phyloP scores from a whole-genome alignment of 2,329 filamentous ascomycete genomes.

The Paracoccidioides lutzii region DNA sequence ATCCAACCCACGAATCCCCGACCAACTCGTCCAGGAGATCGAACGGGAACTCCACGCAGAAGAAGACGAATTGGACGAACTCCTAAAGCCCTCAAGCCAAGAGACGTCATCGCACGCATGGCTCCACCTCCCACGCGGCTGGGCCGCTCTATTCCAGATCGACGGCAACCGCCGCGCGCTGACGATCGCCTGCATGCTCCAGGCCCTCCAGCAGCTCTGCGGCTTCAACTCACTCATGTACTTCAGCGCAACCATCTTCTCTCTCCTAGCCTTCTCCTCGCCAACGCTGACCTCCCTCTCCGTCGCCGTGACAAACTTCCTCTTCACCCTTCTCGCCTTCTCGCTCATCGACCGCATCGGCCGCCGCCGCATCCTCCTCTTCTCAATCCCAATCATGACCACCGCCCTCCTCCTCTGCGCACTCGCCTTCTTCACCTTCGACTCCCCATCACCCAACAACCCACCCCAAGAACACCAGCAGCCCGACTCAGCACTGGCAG shows the following conservation, averaged over 20 bases:
- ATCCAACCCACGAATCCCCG: slow-evolving; percentile 38
- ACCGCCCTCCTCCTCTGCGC: slow-evolving; percentile 58
- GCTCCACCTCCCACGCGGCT: not conserved
- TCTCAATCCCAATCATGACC: slow-evolving; percentile 74
- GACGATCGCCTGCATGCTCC: slow-evolving; percentile 72
- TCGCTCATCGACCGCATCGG: slow-evolving; percentile 67
- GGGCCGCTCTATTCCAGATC: slow-evolving; percentile 21
- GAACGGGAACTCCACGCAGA: slow-evolving; percentile 64
- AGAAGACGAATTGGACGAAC: slow-evolving; percentile 30
- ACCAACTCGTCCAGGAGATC: slow-evolving; percentile 54
- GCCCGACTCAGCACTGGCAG: slow-evolving; percentile 21
- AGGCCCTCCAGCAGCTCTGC: slow-evolving; percentile 77
- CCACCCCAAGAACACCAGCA: slow-evolving; percentile 11
- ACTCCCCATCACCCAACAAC: slow-evolving; percentile 26
- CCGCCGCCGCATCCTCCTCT: slow-evolving; percentile 64
- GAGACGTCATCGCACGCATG: not conserved
- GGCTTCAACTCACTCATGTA: slow-evolving; percentile 92
- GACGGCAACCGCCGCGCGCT: slow-evolving; percentile 54
- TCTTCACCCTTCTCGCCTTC: slow-evolving; percentile 64
- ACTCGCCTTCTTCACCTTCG: slow-evolving; percentile 56
- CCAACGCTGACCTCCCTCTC: slow-evolving; percentile 69
- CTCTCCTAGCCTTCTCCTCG: slow-evolving; percentile 60
- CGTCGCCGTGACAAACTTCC: slow-evolving; percentile 71
- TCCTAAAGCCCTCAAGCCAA: slow-evolving; percentile 2
- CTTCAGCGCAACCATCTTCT: slow-evolving; percentile 72